Conservation (phyloP, 495 filamentous ascomycete genomes). For the Alectoria sarmentosa region DNA sequence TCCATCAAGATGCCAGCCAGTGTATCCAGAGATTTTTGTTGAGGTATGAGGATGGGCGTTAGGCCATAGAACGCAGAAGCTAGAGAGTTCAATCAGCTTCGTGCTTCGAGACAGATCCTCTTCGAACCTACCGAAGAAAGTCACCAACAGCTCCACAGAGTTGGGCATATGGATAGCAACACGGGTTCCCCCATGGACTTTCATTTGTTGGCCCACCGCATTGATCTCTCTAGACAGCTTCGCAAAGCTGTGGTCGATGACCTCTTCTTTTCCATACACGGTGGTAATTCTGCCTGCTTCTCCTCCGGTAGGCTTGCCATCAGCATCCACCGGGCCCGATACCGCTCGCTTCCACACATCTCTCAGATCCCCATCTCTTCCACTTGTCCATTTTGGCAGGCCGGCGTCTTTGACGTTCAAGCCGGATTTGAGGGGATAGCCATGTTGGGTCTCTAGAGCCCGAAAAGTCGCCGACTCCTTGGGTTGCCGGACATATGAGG, state of each 20-base stretch:
- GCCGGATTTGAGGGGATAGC: slow-evolving; percentile 73
- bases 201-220: slow-evolving; percentile 71
- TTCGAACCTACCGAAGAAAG: slow-evolving; percentile 52
- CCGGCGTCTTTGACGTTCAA: slow-evolving; percentile 80
- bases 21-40: slow-evolving; percentile 57
- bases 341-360: slow-evolving; percentile 84
- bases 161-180: slow-evolving; percentile 92
- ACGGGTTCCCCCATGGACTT: slow-evolving; percentile 57
- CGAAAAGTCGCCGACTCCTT: slow-evolving; percentile 81
- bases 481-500: slow-evolving; percentile 69
- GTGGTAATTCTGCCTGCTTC: slow-evolving; percentile 72
- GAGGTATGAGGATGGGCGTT: slow-evolving; percentile 76
- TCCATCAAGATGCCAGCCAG: slow-evolving; percentile 63
- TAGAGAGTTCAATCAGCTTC: slow-evolving; percentile 28
- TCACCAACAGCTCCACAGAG: slow-evolving; percentile 75
- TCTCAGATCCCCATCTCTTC: slow-evolving; percentile 81
- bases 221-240: slow-evolving; percentile 80
- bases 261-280: slow-evolving; percentile 65
- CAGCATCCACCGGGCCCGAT: slow-evolving; percentile 52
- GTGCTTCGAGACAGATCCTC: slow-evolving; percentile 24
- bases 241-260: slow-evolving; percentile 61
- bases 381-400: slow-evolving; percentile 71
- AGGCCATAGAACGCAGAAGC: slow-evolving; percentile 74
- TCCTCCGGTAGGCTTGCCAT: slow-evolving; percentile 50
- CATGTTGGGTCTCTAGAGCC: slow-evolving; percentile 71